Percentiles rank a stretch among this genome's conserved stretches.
phyloP scores from a whole-genome alignment of 169 alveolate species.

The Blepharisma undulans region DNA sequence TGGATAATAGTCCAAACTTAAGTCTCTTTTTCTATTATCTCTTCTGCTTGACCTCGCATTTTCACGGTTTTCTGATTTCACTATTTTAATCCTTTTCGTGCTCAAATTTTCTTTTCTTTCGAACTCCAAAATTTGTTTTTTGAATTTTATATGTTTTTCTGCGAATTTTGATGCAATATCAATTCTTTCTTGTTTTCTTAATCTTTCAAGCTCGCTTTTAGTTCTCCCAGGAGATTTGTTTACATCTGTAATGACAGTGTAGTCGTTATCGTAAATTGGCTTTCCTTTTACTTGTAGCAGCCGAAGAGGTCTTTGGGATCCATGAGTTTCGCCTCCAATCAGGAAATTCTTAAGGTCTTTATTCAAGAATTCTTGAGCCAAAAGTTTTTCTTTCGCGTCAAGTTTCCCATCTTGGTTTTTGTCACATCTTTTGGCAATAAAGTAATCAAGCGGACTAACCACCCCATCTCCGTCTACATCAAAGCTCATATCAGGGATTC shows the following conservation, averaged over 20 bases:
- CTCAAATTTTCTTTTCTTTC: neutral
- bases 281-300: conserved; percentile 58
- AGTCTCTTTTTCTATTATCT: conserved; percentile 32
- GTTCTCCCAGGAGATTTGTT: neutral
- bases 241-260: conserved; percentile 42
- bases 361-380: conserved; percentile 61
- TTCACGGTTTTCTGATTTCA: neutral
- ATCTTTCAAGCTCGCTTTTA: neutral
- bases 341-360: conserved; percentile 47
- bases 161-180: neutral
- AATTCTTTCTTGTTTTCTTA: neutral
- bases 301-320: conserved; percentile 4
- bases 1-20: neutral
- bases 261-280: conserved; percentile 50
- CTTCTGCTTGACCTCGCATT: neutral
- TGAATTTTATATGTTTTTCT: neutral
- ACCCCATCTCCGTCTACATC: conserved; percentile 81
- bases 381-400: conserved; percentile 59
- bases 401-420: conserved; percentile 73
- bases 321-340: neutral
- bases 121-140: neutral
- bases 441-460: conserved; percentile 73
- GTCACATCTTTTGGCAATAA: conserved; percentile 70
- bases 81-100: neutral
- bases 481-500: conserved; percentile 68